Conservation (phyloP, 2,329 filamentous ascomycete genomes). For the Tolypocladium paradoxum region DNA sequence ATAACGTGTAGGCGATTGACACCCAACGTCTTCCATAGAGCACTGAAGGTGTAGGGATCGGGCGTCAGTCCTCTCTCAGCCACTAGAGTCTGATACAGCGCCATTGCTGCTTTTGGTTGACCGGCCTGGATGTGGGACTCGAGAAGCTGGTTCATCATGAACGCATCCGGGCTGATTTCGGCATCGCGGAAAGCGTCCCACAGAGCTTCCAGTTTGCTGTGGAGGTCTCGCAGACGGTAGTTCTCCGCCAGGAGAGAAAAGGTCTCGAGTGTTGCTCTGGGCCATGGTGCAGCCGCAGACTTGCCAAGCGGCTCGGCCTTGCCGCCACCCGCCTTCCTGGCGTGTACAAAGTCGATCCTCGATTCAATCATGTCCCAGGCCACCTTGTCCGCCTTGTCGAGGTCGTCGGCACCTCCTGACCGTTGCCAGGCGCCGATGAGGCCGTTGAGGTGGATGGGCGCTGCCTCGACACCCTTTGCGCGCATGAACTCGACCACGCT, state of each 20-base stretch:
- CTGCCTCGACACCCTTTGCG: conserved; percentile 53
- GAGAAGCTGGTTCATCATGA: conserved; percentile 72
- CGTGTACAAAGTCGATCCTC: conserved; percentile 52
- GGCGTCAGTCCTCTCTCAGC: conserved; percentile 39
- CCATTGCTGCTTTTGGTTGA: conserved; percentile 40
- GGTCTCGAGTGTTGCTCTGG: conserved; percentile 61
- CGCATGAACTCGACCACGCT: conserved; percentile 70
- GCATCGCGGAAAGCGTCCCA: conserved; percentile 52
- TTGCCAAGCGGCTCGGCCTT: not conserved
- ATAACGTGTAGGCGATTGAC: conserved; percentile 36
- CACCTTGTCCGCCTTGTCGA: conserved; percentile 53
- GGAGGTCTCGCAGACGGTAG: conserved; percentile 53
- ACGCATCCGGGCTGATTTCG: conserved; percentile 57
- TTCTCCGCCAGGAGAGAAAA: conserved; percentile 66
- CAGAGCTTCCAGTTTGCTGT: conserved; percentile 46
- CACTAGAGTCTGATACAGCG: conserved; percentile 45
- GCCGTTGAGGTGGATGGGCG: conserved; percentile 70
- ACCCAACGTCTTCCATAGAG: conserved; percentile 51
- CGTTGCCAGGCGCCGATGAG: conserved; percentile 71
- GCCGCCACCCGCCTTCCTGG: conserved; percentile 20
- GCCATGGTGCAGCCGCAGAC: conserved; percentile 21
- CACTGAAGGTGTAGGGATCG: conserved; percentile 58
- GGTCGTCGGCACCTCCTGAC: conserved; percentile 40
- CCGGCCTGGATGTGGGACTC: conserved; percentile 53
- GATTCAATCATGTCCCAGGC: conserved; percentile 69